phyloP scores from a whole-genome alignment of 2,329 filamentous ascomycete species.

The Penicillium sp. region DNA sequence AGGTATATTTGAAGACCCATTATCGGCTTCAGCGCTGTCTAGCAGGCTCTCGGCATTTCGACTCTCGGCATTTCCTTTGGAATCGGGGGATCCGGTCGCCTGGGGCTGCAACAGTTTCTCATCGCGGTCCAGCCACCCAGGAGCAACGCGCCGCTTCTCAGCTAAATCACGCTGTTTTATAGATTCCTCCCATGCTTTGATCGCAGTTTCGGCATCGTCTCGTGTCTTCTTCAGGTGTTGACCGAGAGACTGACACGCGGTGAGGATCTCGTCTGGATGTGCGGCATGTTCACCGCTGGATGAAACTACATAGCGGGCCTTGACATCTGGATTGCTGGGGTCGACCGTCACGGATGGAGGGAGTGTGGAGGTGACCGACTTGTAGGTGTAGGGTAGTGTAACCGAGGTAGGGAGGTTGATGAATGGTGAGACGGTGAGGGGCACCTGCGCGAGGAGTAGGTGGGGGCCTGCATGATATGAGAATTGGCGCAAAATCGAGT shows the following conservation, averaged over 20 bases:
- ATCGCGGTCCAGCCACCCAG: slow-evolving; percentile 64
- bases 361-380: slow-evolving; percentile 80
- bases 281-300: slow-evolving; percentile 77
- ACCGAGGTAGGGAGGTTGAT: slow-evolving; percentile 85
- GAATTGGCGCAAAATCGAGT: not conserved
- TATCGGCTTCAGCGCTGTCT: slow-evolving; percentile 37
- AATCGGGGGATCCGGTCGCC: slow-evolving; percentile 11
- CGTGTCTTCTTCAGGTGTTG: slow-evolving; percentile 71
- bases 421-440: slow-evolving; percentile 91
- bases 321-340: slow-evolving; percentile 40
- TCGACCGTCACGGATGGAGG: slow-evolving; percentile 68
- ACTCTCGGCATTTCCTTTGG: slow-evolving; percentile 23
- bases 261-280: slow-evolving; percentile 81
- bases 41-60: slow-evolving; percentile 32
- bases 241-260: slow-evolving; percentile 76
- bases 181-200: slow-evolving; percentile 69
- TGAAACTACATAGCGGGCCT: slow-evolving; percentile 74
- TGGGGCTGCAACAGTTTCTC: slow-evolving; percentile 60
- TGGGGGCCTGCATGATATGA: slow-evolving; percentile 62
- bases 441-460: slow-evolving; percentile 86
- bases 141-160: slow-evolving; percentile 64
- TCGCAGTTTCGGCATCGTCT: slow-evolving; percentile 63
- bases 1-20: slow-evolving; percentile 35
- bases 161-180: slow-evolving; percentile 59
- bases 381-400: slow-evolving; percentile 94